These are phyloP conservation scores for Dacryopinax spathularia DNA, from an alignment of 768 basidiomycete species.

Conservation along the genomic window DNA sequence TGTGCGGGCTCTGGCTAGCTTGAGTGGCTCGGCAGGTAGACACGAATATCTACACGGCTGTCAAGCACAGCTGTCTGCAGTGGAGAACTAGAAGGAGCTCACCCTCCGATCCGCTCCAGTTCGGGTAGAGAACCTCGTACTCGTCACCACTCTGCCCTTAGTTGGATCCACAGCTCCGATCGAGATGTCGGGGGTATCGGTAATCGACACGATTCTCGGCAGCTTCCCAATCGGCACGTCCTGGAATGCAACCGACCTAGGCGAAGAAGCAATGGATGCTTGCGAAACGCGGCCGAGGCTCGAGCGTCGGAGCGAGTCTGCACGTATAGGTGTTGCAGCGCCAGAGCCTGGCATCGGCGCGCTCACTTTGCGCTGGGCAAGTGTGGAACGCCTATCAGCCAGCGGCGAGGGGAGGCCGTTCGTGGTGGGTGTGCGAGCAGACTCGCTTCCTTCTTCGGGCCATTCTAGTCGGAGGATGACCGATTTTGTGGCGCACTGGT, in stretches of 20 bases:
- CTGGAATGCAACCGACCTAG: slow-evolving; percentile 21
- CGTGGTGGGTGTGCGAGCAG: slow-evolving; percentile 6
- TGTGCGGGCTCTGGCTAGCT: slow-evolving; percentile 2
- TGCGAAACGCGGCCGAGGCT: slow-evolving; percentile 25
- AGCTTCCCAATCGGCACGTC: slow-evolving; percentile 68
- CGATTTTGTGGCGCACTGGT: slow-evolving; percentile 75
- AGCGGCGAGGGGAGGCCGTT: slow-evolving; percentile 5
- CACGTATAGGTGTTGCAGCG: slow-evolving; percentile 10
- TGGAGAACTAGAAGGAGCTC: slow-evolving; percentile 18
- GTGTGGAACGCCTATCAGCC: neutral
- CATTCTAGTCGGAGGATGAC: slow-evolving; percentile 75
- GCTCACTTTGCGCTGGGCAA: neutral
- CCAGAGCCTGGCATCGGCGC: slow-evolving; percentile 10
- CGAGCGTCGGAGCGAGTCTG: slow-evolving; percentile 18
- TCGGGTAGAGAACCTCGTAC: slow-evolving; percentile 74
- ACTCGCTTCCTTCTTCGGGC: slow-evolving; percentile 44
- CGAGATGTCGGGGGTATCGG: slow-evolving; percentile 80
- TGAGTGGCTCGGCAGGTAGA: slow-evolving; percentile 62
- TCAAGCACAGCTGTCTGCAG: neutral
- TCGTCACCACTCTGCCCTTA: slow-evolving; percentile 73
- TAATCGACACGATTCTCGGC: slow-evolving; percentile 67
- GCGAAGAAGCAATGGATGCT: slow-evolving; percentile 13
- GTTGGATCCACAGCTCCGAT: slow-evolving; percentile 75
- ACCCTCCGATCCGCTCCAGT: slow-evolving; percentile 72
- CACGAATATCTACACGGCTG: slow-evolving; percentile 51